Conservation (phyloP, 2,329 filamentous ascomycete species). For the Verticillium longisporum region DNA sequence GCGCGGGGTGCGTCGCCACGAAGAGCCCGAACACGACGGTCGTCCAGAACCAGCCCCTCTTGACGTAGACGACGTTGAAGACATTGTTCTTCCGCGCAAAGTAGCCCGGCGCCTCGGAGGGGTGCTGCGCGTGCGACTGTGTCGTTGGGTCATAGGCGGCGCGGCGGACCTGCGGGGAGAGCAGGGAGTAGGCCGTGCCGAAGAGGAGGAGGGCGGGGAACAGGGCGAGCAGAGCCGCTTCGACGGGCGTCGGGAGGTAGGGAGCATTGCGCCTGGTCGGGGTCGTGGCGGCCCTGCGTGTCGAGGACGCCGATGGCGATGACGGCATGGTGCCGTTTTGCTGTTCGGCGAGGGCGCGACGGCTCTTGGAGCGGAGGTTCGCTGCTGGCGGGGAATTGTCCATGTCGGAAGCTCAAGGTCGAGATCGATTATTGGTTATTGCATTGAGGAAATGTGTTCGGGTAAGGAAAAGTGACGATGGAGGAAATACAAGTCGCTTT, state of each 20-base stretch:
- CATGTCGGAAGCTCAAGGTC: constrained; percentile 2
- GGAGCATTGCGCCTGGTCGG: constrained; percentile 39
- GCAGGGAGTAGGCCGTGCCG: constrained; percentile 70
- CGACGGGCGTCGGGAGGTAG: constrained; percentile 63
- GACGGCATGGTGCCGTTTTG: constrained; percentile 5
- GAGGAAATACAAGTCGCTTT: neutral
- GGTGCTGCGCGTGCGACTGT: constrained; percentile 56
- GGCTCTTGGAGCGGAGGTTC: constrained; percentile 10
- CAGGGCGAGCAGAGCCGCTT: constrained; percentile 55
- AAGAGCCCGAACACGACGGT: constrained; percentile 68
- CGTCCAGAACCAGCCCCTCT: constrained; percentile 91
- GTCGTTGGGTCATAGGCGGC: constrained; percentile 54
- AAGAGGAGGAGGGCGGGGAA: constrained; percentile 77
- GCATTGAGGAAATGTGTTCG: neutral
- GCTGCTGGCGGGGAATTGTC: constrained; percentile 9
- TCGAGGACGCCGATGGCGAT: constrained; percentile 3
- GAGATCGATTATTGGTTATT: neutral
- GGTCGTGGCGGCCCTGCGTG: neutral
- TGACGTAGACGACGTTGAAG: constrained; percentile 91
- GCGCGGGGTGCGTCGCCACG: constrained; percentile 57
- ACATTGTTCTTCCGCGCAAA: constrained; percentile 92
- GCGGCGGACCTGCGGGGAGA: constrained; percentile 66
- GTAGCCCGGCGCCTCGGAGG: constrained; percentile 63
- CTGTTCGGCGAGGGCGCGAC: constrained; percentile 12
- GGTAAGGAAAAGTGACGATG: neutral